phyloP scores from a whole-genome alignment of 192 early-diverging fungal species.

The Chytriomyces confervae region DNA sequence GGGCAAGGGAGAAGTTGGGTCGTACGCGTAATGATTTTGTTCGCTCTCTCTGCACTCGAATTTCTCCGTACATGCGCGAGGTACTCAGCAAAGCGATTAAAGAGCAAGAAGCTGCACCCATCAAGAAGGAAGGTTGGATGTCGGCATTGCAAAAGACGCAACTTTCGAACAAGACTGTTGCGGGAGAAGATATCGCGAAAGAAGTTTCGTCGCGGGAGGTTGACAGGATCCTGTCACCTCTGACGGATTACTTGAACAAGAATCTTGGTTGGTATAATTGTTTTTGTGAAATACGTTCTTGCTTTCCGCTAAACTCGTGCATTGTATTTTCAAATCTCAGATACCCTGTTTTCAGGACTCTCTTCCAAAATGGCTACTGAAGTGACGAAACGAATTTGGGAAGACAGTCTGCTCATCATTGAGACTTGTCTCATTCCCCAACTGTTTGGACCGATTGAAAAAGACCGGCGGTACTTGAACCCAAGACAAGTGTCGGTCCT shows the following conservation, averaged over 20 bases:
- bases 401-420: constrained; percentile 46
- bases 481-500: constrained; percentile 48
- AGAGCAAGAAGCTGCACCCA: constrained; percentile 56
- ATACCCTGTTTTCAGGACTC: constrained; percentile 44
- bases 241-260: constrained; percentile 60
- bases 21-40: constrained; percentile 57
- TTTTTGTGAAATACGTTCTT: background rate
- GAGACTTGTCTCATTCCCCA: constrained; percentile 51
- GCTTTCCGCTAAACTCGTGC: background rate
- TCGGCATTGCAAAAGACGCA: constrained; percentile 35
- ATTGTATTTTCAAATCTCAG: background rate
- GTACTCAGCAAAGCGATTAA: constrained; percentile 54
- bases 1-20: constrained; percentile 51
- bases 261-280: constrained; percentile 38
- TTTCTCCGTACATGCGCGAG: constrained; percentile 49
- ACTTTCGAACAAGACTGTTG: constrained; percentile 53
- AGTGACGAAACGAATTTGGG: constrained; percentile 58
- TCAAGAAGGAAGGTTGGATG: constrained; percentile 49
- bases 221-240: constrained; percentile 47
- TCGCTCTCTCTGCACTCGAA: constrained; percentile 48
- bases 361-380: constrained; percentile 55
- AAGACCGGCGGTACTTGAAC: constrained; percentile 48
- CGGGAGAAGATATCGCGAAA: constrained; percentile 40
- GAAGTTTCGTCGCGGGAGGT: constrained; percentile 42
- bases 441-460: constrained; percentile 54